Base-by-base conservation (phyloP, 73 alveolate species). In the Blepharisma stoltei region DNA sequence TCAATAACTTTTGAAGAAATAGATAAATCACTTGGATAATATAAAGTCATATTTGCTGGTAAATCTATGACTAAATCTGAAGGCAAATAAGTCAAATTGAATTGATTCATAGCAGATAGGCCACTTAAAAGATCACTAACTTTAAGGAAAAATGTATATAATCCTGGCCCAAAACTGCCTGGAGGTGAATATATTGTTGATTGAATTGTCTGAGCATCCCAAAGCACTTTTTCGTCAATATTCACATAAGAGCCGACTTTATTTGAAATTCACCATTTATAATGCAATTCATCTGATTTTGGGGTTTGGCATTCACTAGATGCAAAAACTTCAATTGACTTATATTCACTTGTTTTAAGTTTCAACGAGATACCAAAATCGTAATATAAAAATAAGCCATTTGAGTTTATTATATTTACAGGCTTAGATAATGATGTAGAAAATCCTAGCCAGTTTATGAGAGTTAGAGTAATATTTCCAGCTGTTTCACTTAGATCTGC, bases 401-500 rank as follows among this genome's bases (percentile, higher is more conserved):
- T 25, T 14, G n/a, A n/a, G 3, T n/a, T n/a, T n/a, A 9, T 60
- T 18, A 60, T 11, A 20, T 18, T 38, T 0, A 5, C 5, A 60
- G 23, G 18, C 73, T 60, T n/a, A n/a, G 37, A 25, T 14, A 25
- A 1, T 0, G 37, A 8, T 1, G 14, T 25, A 9, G 38, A 20
- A 60, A 60, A 60, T 25, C 73, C 73, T 25, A 60, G 73, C 47
- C 73, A 60, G 5, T 60, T 60, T 25, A 2, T 60, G 46, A 60
- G 46, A 9, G 37, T 25, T 0, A 60, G 73, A 11, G 73, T 14
- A 20, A 38, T 38, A 11, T 14, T 60, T 20, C 14, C 41, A 32
- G 3, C 41, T 32, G 41, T 32, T 32, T 32, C 41, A 32, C 41
- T 32, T 32, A 32, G 41, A 32, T 32, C 41, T 32, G 41, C 41